Base-by-base conservation (phyloP, 768 basidiomycete genomes). In the Lyophyllum atratum region DNA sequence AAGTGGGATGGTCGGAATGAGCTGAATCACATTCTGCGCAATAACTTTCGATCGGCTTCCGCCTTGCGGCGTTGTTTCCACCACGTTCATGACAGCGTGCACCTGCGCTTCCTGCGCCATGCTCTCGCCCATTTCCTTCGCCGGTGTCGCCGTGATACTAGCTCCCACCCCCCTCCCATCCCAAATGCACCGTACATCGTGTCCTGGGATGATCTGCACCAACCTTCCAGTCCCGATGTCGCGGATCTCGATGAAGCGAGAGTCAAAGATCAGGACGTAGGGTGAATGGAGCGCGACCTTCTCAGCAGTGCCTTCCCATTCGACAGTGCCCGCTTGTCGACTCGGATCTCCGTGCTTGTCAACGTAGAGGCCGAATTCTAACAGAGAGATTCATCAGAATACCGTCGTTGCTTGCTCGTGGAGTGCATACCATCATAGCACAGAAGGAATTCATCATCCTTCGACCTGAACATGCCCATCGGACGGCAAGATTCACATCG, bases 241-340 rank as follows among this genome's bases (percentile, higher is more conserved):
- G 25, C 95, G 86, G 43, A 98, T 84, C 72, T 98, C 95, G 63
- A 98, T 92, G 74, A 98, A 96, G 4, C 92, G 88, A 12, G 85
- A 79, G 69, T 96, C 94, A 72, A 97, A 93, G 44, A 95, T 84
- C 44, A 96, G 81, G 43, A 98, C 80, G 69, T 95, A 95, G 0
- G 95, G 95, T 43, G 87, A 85, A 67, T 96, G 95, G 71, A 92
- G 87, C 1, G 95, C 94, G 12, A 93, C 92, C 29, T 87, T 89
- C 66, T 96, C 93, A 2, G 93, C 93, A 0, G 87, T 90, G 28
- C 81, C 94, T 72, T 99, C 96, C 94, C 95, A 99, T 69, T 99
- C 96, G 52, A 98, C 91, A 1, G 89, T 86, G 34, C 83, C 84
- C 21, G 82, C 76, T 1, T 79, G 71, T 24, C 92, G 87, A 67